A percentile compares a stretch with the other conserved stretches of the same genome.
Conservation (phyloP, 202 grass and related monocot species). For the Thinopyrum obtusiflorum region DNA sequence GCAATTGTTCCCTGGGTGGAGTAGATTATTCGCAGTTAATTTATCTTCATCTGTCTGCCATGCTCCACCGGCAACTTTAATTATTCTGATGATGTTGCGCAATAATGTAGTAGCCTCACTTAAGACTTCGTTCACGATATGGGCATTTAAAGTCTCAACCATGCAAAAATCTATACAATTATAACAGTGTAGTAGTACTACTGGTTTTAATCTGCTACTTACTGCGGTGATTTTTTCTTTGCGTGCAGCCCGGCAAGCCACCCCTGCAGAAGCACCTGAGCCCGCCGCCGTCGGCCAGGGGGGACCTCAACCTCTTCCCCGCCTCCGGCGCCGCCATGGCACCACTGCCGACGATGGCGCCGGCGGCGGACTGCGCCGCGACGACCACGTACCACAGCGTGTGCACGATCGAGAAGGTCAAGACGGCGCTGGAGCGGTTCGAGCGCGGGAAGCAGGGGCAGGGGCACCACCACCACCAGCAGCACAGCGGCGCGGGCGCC, state of each 20-base stretch:
- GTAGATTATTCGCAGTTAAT: not conserved
- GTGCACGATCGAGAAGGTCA: slow-evolving; percentile 94
- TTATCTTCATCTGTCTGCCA: not conserved
- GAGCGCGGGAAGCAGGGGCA: slow-evolving; percentile 53
- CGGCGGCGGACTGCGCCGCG: not conserved
- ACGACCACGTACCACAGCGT: slow-evolving; percentile 68
- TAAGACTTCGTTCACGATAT: not conserved
- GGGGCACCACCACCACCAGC: not conserved
- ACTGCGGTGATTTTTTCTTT: not conserved
- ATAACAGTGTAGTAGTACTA: no score
- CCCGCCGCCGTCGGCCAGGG: slow-evolving; percentile 11
- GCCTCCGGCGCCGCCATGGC: not conserved
- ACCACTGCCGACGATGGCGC: not conserved
- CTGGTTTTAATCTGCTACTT: not conserved
- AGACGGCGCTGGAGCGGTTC: slow-evolving; percentile 72
- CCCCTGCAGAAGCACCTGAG: slow-evolving; percentile 33
- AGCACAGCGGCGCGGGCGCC: slow-evolving; percentile 27
- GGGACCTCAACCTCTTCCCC: slow-evolving; percentile 69
- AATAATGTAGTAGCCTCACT: not conserved
- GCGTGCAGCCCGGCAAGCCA: slow-evolving; percentile 49
- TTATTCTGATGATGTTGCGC: not conserved
- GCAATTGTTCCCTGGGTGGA: not conserved
- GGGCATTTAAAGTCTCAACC: not conserved
- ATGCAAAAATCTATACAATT: no score
- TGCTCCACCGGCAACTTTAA: not conserved